Evolutionary conservation across 2,329 filamentous ascomycete species (phyloP), one percentile per base, ranked within the genome.

Genomic region (Colletotrichum somersetense): DNA sequence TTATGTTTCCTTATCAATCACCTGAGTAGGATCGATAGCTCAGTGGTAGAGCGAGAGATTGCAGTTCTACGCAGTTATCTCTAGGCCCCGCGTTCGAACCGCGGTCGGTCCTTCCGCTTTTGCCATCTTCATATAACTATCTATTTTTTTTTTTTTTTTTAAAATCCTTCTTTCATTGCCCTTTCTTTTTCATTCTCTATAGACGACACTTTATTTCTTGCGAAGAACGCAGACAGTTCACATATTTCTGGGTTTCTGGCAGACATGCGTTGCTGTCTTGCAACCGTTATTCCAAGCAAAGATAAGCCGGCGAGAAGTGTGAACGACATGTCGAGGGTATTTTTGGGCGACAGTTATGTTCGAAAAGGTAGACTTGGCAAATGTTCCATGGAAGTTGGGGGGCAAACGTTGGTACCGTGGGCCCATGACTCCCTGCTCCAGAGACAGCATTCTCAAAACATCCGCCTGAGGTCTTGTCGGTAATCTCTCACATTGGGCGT

Each of bases 31-130:
- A 69, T 69, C 67, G 67, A 69, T 69, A 66, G 67, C 67, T 69
- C 67, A 69, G 67, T 69, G 66, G 66, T 69, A 69, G 66, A 69
- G 66, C 66, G 66, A 64, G 66, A 64, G 66, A 68, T 68, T 68
- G 66, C 66, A 68, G 66, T 68, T 18, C 16, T 10, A 53, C 38
- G 67, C 67, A 59, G 35, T 66, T 66, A 69, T 69, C 67, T 66
- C 67, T 66, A 69, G 67, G 67, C 62, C 67, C 67, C 67, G 67
- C 44, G 67, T 69, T 69, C 67, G 67, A 69, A 69, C 62, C 67
- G 44, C 67, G 67, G 67, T 69, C 67, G 67, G 62, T 69, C 67
- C 67, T 69, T 5, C 3, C 1, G 0, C 5, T 58, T 69, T 58
- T 42, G 20, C 18, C 8, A 1, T 6, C 23, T 18, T 12, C 33